These are phyloP conservation scores for Lactifluus echinatus DNA, from an alignment of 768 basidiomycete species.

Conservation along the genomic window DNA sequence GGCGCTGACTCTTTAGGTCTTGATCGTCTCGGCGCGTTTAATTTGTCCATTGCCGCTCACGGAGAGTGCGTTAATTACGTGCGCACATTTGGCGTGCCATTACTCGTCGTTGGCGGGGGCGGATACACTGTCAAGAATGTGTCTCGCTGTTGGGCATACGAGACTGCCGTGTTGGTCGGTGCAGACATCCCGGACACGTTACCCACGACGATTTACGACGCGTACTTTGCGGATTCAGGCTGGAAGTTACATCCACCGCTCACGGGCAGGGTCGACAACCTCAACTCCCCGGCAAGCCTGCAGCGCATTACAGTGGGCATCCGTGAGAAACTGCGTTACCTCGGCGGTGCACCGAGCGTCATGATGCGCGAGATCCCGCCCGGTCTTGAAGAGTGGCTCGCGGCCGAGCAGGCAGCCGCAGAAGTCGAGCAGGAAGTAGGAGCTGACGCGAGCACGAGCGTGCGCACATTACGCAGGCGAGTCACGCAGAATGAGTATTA, in stretches of 20 bases:
- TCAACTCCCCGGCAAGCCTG: slow-evolving; percentile 74
- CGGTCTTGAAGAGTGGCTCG: slow-evolving; percentile 69
- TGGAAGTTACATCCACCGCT: slow-evolving; percentile 92
- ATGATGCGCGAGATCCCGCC: slow-evolving; percentile 96
- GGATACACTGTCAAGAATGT: slow-evolving; percentile 98
- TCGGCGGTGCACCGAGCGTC: slow-evolving; percentile 95
- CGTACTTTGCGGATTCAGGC: slow-evolving; percentile 85
- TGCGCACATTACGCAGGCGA: slow-evolving; percentile 36
- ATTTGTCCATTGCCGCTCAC: slow-evolving; percentile 93
- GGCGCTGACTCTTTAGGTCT: slow-evolving; percentile 95
- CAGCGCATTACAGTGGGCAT: slow-evolving; percentile 84
- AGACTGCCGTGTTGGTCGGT: slow-evolving; percentile 88
- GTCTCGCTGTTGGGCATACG: slow-evolving; percentile 98
- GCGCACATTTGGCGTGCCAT: slow-evolving; percentile 81
- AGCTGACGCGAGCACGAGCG: slow-evolving; percentile 45
- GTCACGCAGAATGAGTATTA: slow-evolving; percentile 59
- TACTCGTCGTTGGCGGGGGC: slow-evolving; percentile 89
- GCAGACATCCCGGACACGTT: slow-evolving; percentile 77
- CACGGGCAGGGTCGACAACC: slow-evolving; percentile 86
- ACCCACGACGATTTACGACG: slow-evolving; percentile 82
- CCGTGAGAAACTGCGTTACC: slow-evolving; percentile 80
- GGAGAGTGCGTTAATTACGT: slow-evolving; percentile 98
- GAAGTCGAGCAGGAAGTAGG: slow-evolving; percentile 68
- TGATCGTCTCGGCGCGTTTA: slow-evolving; percentile 94
- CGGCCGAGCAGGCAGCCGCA: slow-evolving; percentile 54